Conservation (phyloP, 164 flowering plant genomes). For the Pachysandra terminalis region DNA sequence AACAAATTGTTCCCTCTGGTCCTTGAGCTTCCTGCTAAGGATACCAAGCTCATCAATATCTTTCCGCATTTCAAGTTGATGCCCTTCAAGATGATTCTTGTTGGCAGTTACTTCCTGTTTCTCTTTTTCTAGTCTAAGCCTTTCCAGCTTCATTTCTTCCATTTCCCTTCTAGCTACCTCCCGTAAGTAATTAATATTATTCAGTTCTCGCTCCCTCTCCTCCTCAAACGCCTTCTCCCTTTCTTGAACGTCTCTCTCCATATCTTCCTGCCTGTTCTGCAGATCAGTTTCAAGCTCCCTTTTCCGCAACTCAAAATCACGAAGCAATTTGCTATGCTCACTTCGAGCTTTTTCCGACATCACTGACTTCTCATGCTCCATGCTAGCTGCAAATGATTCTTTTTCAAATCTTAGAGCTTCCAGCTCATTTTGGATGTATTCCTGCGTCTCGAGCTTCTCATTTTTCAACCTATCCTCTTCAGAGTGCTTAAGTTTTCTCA, state of each 20-base stretch:
- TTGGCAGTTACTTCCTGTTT: slow-evolving; percentile 35
- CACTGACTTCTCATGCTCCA: slow-evolving; percentile 51
- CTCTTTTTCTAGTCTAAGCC: slow-evolving; percentile 44
- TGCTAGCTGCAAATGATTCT: slow-evolving; percentile 55
- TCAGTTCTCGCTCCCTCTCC: slow-evolving; percentile 39
- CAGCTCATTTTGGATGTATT: slow-evolving; percentile 44
- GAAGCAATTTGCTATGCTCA: slow-evolving; percentile 45
- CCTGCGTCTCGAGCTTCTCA: slow-evolving; percentile 38
- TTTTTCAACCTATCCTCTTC: slow-evolving; percentile 55
- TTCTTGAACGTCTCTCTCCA: slow-evolving; percentile 42
- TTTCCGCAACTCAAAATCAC: slow-evolving; percentile 52
- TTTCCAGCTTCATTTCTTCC: slow-evolving; percentile 55
- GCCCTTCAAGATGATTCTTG: slow-evolving; percentile 50
- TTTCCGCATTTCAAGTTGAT: slow-evolving; percentile 55
- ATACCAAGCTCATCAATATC: slow-evolving; percentile 65
- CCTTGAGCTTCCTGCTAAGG: slow-evolving; percentile 60
- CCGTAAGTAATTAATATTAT: slow-evolving; percentile 37
- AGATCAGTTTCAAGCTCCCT: slow-evolving; percentile 50
- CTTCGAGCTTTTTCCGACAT: slow-evolving; percentile 45
- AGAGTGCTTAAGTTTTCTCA: slow-evolving; percentile 34
- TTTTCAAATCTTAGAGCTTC: slow-evolving; percentile 56
- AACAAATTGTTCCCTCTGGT: slow-evolving; percentile 48
- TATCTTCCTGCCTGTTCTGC: slow-evolving; percentile 43
- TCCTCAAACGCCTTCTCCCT: slow-evolving; percentile 52
- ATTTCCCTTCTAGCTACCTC: slow-evolving; percentile 46